These are phyloP conservation scores for Penicillium antarcticum DNA, from an alignment of 495 filamentous ascomycete species.

Conservation along the genomic window DNA sequence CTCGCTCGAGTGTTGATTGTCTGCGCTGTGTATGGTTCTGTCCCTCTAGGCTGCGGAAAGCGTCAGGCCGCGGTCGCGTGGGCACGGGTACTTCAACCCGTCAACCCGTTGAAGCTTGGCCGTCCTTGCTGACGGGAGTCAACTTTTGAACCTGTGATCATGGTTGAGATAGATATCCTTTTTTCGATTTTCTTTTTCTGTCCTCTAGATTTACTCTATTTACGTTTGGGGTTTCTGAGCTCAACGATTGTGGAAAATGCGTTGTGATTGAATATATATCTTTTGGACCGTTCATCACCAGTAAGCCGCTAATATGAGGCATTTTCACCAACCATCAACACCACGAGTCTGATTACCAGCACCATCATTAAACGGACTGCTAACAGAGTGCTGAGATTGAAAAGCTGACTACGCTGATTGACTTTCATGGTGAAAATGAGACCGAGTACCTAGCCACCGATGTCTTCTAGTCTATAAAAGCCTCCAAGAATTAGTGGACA, in stretches of 20 bases:
- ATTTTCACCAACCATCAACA: background rate
- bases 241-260: slow-evolving; percentile 1
- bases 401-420: background rate
- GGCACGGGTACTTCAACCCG: background rate
- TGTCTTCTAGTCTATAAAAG: slow-evolving; percentile 1
- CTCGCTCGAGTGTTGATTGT: slow-evolving; percentile 1
- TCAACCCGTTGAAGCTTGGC: slow-evolving; percentile 9
- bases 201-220: background rate
- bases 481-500: background rate
- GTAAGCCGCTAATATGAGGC: too few species aligned
- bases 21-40: background rate
- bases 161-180: background rate
- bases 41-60: slow-evolving; percentile 6
- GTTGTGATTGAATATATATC: slow-evolving; percentile 1
- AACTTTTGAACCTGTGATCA: slow-evolving; percentile 1
- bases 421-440: background rate
- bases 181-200: background rate
- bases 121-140: background rate
- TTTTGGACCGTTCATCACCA: background rate
- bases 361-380: background rate
- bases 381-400: background rate
- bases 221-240: background rate
- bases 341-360: background rate
- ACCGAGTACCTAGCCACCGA: background rate
- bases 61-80: background rate